Percentiles rank a stretch among this genome's conserved stretches.
These are phyloP conservation scores for Arachnopeziza araneosa DNA, from an alignment of 2,329 filamentous ascomycete species.

Conservation along the genomic window DNA sequence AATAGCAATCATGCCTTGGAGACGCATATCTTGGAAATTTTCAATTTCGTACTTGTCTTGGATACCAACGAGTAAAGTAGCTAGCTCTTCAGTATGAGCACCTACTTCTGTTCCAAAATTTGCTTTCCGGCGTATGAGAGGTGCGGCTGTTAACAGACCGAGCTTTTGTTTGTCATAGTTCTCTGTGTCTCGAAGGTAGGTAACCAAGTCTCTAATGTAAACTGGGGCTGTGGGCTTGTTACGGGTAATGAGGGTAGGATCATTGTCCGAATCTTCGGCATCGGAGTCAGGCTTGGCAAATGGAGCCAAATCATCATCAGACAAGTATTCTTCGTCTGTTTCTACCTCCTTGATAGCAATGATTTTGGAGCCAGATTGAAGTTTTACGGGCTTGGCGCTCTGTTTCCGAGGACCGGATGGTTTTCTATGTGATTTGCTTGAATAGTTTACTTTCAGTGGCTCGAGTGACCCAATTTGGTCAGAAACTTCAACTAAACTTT, in stretches of 20 bases:
- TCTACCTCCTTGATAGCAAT: constrained; percentile 60
- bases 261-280: constrained; percentile 85
- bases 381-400: constrained; percentile 24
- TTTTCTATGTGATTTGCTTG: constrained; percentile 13
- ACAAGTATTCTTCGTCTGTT: constrained; percentile 42
- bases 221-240: constrained; percentile 82
- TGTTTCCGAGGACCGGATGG: constrained; percentile 22
- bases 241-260: constrained; percentile 77
- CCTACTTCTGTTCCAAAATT: constrained; percentile 83
- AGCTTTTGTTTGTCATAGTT: constrained; percentile 80
- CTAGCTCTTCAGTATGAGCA: constrained; percentile 78
- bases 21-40: constrained; percentile 66
- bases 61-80: constrained; percentile 68
- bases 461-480: constrained; percentile 59
- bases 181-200: constrained; percentile 73
- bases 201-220: constrained; percentile 81
- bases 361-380: constrained; percentile 33
- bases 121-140: constrained; percentile 81
- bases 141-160: constrained; percentile 68
- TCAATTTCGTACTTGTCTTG: constrained; percentile 82
- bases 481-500: constrained; percentile 54
- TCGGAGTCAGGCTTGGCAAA: constrained; percentile 88
- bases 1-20: constrained; percentile 78
- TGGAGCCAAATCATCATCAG: constrained; percentile 49
- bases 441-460: constrained; percentile 36